These are phyloP conservation scores for Uronychia setigera DNA, from an alignment of 73 alveolate species.

Conservation along the genomic window DNA sequence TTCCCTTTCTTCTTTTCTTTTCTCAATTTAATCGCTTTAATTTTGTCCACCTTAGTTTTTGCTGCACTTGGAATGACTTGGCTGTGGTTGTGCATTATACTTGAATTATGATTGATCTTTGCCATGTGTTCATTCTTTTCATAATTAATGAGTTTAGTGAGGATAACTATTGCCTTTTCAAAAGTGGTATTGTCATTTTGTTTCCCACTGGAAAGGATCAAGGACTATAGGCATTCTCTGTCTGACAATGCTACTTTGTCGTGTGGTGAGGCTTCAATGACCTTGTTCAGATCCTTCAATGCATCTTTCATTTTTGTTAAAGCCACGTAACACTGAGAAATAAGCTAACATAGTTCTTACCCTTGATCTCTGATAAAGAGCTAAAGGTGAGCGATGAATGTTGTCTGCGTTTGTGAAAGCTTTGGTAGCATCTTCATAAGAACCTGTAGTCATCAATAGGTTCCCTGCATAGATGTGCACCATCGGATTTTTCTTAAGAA, in stretches of 20 bases:
- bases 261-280: conserved; percentile 64
- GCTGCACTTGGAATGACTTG: conserved; percentile 61
- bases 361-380: conserved; percentile 55
- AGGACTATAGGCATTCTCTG: conserved; percentile 56
- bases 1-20: conserved; percentile 42
- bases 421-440: conserved; percentile 79
- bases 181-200: conserved; percentile 8
- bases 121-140: conserved; percentile 55
- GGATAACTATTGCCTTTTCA: conserved; percentile 46
- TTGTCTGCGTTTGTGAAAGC: conserved; percentile 81
- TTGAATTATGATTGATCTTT: conserved; percentile 49
- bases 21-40: conserved; percentile 35
- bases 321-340: conserved; percentile 61
- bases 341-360: not conserved
- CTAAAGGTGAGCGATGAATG: conserved; percentile 55
- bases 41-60: conserved; percentile 62
- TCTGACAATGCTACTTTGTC: conserved; percentile 70
- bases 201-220: conserved; percentile 8
- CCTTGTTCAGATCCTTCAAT: conserved; percentile 60
- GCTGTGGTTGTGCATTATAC: conserved; percentile 54
- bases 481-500: conserved; percentile 66
- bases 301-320: conserved; percentile 54
- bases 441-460: conserved; percentile 73
- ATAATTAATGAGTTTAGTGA: conserved; percentile 61
- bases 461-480: conserved; percentile 79